Base-by-base conservation (phyloP, 148 eudicot genomes). In the Polygonum maritimum region DNA sequence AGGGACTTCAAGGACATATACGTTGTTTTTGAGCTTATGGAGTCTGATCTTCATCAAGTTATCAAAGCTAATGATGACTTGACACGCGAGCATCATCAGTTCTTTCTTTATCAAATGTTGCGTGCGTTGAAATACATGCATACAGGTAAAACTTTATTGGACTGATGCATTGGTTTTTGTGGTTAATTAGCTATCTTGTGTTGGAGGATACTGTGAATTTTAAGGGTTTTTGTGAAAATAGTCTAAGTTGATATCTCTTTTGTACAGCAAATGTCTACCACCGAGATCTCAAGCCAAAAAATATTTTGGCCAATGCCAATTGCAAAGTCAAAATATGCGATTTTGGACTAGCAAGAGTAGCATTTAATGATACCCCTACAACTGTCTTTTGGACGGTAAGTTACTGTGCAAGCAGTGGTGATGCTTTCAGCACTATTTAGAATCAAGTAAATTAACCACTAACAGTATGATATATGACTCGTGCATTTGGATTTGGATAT, bases 291-390 rank as follows among this genome's bases (percentile, higher is more conserved):
- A 89, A 89, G 73, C 92, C 92, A 1, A 89, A 89, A 73, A 89
- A 89, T 79, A 87, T 89, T 33, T 58, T 89, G 82, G 92, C 92
- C 74, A 89, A 89, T 81, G 92, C 92, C 26, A 89, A 89, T 74
- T 89, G 88, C 75, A 89, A 89, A 77, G 90, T 89, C 60, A 89
- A 89, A 83, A 87, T 89, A 26, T 89, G 92, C 74, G 92, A 89
- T 85, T 87, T 89, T 74, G 92, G 92, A 35, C 82, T 89, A 83
- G 92, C 92, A 15, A 84, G 92, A 81, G 92, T 87, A 77, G 90
- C 92, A 74, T 89, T 89, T 80, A 89, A 51, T 79, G 92, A 89
- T 77, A 87, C 90, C 15, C 92, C 92, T 11, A 82, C 88, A 52
- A 87, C 92, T n/a, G 69, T 84, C 69, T 81, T 89, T 82, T 89